phyloP scores from a whole-genome alignment of 2,329 filamentous ascomycete species.

The Pezizomycotina sp. region DNA sequence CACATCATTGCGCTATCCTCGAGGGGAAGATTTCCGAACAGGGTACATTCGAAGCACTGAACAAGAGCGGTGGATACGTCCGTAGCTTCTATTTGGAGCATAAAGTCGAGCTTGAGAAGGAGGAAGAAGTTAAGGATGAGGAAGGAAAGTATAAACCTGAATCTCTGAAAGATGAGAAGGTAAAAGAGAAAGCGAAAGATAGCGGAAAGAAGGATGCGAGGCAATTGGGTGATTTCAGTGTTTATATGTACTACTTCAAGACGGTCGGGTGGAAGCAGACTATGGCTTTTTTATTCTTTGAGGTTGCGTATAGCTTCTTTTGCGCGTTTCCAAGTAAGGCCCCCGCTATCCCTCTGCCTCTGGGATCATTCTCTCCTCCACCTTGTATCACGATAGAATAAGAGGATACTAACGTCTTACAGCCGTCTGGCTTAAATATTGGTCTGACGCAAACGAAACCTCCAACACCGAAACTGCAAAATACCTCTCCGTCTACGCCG shows the following conservation, averaged over 20 bases:
- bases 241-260: constrained; percentile 28
- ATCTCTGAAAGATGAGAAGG: neutral
- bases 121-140: constrained; percentile 6
- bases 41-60: constrained; percentile 30
- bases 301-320: constrained; percentile 20
- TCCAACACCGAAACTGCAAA: constrained; percentile 27
- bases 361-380: no score
- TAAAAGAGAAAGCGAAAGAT: constrained; percentile 16
- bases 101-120: neutral
- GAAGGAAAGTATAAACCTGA: constrained; percentile 8
- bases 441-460: constrained; percentile 25
- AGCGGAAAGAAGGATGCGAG: no score
- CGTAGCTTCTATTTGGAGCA: constrained; percentile 26
- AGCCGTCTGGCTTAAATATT: constrained; percentile 31
- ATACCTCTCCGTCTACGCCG: constrained; percentile 30
- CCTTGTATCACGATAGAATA: no score
- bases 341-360: no score
- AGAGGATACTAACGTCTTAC: constrained; percentile 27
- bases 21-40: constrained; percentile 29
- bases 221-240: constrained; percentile 27
- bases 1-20: constrained; percentile 31
- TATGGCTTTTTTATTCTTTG: constrained; percentile 19
- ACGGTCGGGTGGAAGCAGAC: constrained; percentile 18
- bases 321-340: constrained; percentile 26
- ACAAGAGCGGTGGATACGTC: constrained; percentile 27